Percentiles rank a stretch among this genome's conserved stretches.
Conservation (phyloP, 1,284 basidiomycete species). For the Ustilago curta region DNA sequence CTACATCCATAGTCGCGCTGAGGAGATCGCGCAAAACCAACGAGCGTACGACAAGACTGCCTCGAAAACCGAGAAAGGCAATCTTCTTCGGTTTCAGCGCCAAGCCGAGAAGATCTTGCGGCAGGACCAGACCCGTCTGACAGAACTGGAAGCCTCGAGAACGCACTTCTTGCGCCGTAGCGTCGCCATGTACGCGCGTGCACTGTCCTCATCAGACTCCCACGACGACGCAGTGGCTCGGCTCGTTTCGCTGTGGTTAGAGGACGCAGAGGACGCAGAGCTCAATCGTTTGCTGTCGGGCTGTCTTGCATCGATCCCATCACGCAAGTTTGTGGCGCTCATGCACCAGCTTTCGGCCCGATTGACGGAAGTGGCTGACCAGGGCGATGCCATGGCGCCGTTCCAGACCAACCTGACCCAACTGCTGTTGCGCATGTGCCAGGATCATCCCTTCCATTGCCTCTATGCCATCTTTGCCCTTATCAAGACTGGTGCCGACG, state of each 20-base stretch:
- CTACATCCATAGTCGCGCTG: conserved; percentile 79
- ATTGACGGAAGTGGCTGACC: conserved; percentile 69
- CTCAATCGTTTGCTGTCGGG: conserved; percentile 74
- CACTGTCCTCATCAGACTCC: conserved; percentile 77
- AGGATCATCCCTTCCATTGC: conserved; percentile 93
- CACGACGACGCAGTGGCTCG: conserved; percentile 82
- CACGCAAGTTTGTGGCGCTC: conserved; percentile 88
- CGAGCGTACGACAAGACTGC: conserved; percentile 70
- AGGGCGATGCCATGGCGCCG: conserved; percentile 66
- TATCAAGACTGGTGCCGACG: conserved; percentile 51
- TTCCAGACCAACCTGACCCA: conserved; percentile 78
- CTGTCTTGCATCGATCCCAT: conserved; percentile 78
- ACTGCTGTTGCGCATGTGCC: conserved; percentile 81
- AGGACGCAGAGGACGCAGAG: conserved; percentile 77
- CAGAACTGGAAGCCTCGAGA: conserved; percentile 35
- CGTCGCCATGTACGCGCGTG: conserved; percentile 83
- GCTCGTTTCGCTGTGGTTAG: conserved; percentile 90
- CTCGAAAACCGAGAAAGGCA: conserved; percentile 25
- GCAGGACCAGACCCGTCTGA: conserved; percentile 47
- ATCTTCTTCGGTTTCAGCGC: conserved; percentile 38
- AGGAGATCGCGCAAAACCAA: conserved; percentile 75
- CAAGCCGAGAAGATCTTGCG: conserved; percentile 50
- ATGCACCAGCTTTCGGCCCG: conserved; percentile 92
- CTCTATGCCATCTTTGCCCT: conserved; percentile 87
- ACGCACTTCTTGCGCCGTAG: conserved; percentile 79